Evolutionary conservation across 1,284 basidiomycete genomes (phyloP).

Genomic region (Macrocystidia cucumis): DNA sequence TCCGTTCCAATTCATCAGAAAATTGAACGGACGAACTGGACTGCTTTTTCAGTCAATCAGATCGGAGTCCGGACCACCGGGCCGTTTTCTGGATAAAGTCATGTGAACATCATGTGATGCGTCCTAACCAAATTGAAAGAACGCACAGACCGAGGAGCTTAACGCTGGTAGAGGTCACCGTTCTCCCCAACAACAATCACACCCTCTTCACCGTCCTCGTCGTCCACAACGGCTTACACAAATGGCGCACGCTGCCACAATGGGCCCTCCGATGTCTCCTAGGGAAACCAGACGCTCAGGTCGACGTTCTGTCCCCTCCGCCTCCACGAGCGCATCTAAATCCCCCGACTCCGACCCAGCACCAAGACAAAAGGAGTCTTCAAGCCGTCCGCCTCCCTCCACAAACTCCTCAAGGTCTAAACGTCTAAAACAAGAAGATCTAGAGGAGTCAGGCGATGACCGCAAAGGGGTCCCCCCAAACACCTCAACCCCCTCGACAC

Average conservation of each 20-base stretch:
- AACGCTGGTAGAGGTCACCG: background rate
- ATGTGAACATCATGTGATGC: too few species aligned
- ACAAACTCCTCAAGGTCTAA: conserved; percentile 46
- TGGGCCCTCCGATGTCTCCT: conserved; percentile 72
- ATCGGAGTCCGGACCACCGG: too few species aligned
- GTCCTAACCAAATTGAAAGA: too few species aligned
- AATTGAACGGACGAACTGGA: too few species aligned
- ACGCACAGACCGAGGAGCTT: conserved; percentile 8
- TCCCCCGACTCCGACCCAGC: conserved; percentile 63
- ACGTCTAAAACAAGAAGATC: conserved; percentile 66
- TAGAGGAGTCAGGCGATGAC: conserved; percentile 53
- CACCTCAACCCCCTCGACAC: conserved; percentile 23
- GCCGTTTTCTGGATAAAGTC: too few species aligned
- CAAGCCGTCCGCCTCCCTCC: conserved; percentile 35
- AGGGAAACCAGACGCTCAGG: conserved; percentile 71
- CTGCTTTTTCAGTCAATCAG: too few species aligned
- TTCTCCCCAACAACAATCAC: background rate
- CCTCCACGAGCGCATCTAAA: conserved; percentile 60
- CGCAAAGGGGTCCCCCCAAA: conserved; percentile 33
- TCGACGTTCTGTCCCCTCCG: conserved; percentile 58
- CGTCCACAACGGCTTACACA: background rate
- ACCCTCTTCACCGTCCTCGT: conserved; percentile 5
- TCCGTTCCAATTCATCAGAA: too few species aligned
- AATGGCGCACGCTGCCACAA: conserved; percentile 46
- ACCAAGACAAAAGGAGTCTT: conserved; percentile 42